Evolutionary conservation across 805 yeast species (phyloP).

Genomic region (Yamadazyma tumulicola): DNA sequence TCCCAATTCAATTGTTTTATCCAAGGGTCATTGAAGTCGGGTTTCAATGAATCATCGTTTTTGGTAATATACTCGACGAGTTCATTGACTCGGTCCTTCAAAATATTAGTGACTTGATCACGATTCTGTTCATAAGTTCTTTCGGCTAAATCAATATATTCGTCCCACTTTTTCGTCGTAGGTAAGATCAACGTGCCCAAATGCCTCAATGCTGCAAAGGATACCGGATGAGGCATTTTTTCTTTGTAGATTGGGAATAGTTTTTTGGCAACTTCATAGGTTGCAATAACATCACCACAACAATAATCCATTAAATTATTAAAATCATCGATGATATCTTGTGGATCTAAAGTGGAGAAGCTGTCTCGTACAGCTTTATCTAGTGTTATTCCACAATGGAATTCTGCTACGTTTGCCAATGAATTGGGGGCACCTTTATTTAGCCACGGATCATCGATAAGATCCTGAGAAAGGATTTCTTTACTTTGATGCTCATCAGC

Average conservation of each 20-base stretch:
- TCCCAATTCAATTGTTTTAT: constrained; percentile 87
- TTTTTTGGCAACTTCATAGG: constrained; percentile 63
- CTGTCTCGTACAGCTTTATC: constrained; percentile 66
- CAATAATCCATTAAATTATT: constrained; percentile 71
- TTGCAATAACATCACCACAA: constrained; percentile 76
- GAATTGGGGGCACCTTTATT: constrained; percentile 73
- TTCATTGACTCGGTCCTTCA: constrained; percentile 58
- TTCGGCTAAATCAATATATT: constrained; percentile 71
- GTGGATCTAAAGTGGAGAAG: constrained; percentile 55
- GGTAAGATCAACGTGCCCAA: constrained; percentile 77
- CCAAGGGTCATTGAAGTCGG: constrained; percentile 78
- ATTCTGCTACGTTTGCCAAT: constrained; percentile 70
- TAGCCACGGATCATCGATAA: constrained; percentile 81
- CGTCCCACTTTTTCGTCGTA: constrained; percentile 68
- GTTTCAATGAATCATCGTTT: constrained; percentile 17
- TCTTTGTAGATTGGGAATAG: constrained; percentile 65
- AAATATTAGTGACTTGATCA: constrained; percentile 51
- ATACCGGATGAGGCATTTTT: constrained; percentile 89
- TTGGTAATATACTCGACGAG: constrained; percentile 45
- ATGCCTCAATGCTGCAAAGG: constrained; percentile 79
- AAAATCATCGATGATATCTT: constrained; percentile 54
- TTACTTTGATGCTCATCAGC: not conserved
- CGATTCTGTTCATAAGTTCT: constrained; percentile 56
- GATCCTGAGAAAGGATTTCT: constrained; percentile 21
- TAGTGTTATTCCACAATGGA: constrained; percentile 68